Percentiles rank a stretch among this genome's conserved stretches.
Conservation (phyloP, 257 asterid genomes). For the Handroanthus guayacan region DNA sequence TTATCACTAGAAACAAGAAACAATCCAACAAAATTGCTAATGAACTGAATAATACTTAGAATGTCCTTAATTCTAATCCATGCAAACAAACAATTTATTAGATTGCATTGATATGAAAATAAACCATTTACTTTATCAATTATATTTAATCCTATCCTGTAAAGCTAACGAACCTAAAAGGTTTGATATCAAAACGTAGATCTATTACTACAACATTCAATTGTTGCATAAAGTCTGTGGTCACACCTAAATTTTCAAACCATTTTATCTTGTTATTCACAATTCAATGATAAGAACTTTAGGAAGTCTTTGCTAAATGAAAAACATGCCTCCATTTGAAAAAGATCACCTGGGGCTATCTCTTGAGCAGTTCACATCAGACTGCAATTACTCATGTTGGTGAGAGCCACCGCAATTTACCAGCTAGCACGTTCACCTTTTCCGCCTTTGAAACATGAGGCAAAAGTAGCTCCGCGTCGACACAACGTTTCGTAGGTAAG, state of each 20-base stretch:
- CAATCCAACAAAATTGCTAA: too few relatives aligned
- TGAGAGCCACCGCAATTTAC: constrained; percentile 34
- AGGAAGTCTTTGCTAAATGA: constrained; percentile 15
- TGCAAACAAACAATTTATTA: too few relatives aligned
- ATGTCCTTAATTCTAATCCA: too few relatives aligned
- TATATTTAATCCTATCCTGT: too few relatives aligned
- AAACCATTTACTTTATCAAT: too few relatives aligned
- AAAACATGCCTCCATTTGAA: constrained; percentile 24
- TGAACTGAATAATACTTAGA: too few relatives aligned
- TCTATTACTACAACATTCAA: constrained; percentile 26
- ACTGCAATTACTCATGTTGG: constrained; percentile 30
- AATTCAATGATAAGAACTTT: constrained; percentile 19
- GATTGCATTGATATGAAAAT: too few relatives aligned
- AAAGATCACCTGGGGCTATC: constrained; percentile 38
- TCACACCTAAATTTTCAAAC: constrained; percentile 15
- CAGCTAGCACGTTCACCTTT: constrained; percentile 23
- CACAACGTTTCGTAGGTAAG: not conserved
- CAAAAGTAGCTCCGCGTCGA: constrained; percentile 8
- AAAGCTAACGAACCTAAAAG: too few relatives aligned
- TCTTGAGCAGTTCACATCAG: constrained; percentile 44
- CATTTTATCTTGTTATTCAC: not conserved
- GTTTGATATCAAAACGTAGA: not conserved
- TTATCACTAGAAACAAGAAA: too few relatives aligned
- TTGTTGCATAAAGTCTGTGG: constrained; percentile 17
- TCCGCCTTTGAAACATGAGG: constrained; percentile 22